These are phyloP conservation scores for Nemania sp. DNA, from an alignment of 2,329 filamentous ascomycete species.

Conservation along the genomic window DNA sequence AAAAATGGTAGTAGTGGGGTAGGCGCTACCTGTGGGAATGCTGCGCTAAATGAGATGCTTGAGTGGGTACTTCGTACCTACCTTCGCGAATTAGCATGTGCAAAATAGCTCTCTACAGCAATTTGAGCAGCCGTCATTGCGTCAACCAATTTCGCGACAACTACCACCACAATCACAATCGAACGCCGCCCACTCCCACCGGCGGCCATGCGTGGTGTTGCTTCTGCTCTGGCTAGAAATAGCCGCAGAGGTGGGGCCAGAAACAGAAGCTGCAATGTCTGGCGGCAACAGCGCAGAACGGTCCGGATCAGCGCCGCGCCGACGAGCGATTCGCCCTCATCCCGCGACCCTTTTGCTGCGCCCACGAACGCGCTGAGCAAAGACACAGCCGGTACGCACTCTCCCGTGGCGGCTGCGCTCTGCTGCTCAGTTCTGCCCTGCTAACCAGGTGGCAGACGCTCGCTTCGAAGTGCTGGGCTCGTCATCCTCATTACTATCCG, in stretches of 20 bases:
- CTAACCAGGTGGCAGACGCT: conserved; percentile 66
- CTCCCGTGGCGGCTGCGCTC: not conserved
- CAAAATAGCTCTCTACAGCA: not conserved
- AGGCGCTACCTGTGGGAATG: not conserved
- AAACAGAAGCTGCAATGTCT: conserved; percentile 45
- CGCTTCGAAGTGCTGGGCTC: conserved; percentile 91
- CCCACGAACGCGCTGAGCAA: conserved; percentile 47
- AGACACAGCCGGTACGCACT: conserved; percentile 54
- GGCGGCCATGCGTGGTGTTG: conserved; percentile 36
- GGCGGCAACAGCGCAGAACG: conserved; percentile 60
- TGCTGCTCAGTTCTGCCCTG: not conserved
- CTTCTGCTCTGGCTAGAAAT: conserved; percentile 33
- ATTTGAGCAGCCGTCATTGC: not conserved
- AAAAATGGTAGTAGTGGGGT: too few relatives aligned
- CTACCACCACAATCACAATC: not conserved
- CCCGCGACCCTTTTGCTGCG: conserved; percentile 59
- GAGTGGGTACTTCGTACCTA: not conserved
- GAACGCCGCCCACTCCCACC: not conserved
- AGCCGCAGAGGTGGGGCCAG: conserved; percentile 31
- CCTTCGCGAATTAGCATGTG: not conserved
- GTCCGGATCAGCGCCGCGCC: conserved; percentile 67
- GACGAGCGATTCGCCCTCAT: conserved; percentile 55
- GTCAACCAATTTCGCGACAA: not conserved
- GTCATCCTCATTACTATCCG: conserved; percentile 91
- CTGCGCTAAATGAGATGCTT: not conserved